phyloP scores from a whole-genome alignment of 192 early-diverging fungal genomes.

The Coemansia reversa region DNA sequence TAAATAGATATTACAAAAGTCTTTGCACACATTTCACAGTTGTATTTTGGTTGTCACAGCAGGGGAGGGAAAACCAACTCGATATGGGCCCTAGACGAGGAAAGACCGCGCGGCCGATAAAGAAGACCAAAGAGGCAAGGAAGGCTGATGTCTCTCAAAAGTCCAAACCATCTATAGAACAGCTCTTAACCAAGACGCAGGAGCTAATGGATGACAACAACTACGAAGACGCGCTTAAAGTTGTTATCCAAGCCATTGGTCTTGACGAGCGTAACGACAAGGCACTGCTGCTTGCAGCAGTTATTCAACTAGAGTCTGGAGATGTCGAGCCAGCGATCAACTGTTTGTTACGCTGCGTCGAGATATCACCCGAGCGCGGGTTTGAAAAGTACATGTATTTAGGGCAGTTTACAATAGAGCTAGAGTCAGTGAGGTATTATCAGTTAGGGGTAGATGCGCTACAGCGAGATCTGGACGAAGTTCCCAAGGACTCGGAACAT shows the following conservation, averaged over 20 bases:
- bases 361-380: conserved; percentile 65
- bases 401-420: conserved; percentile 67
- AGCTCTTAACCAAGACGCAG: conserved; percentile 63
- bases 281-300: conserved; percentile 68
- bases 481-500: conserved; percentile 29
- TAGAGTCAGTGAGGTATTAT: conserved; percentile 68
- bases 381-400: conserved; percentile 87
- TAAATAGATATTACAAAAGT: too few relatives aligned
- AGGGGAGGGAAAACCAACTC: background rate
- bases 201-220: conserved; percentile 75
- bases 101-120: conserved; percentile 11
- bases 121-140: conserved; percentile 5
- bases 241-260: conserved; percentile 66
- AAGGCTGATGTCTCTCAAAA: background rate
- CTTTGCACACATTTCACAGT: too few relatives aligned
- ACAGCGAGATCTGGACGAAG: conserved; percentile 53
- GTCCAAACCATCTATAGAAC: conserved; percentile 56
- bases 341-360: conserved; percentile 58
- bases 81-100: conserved; percentile 21
- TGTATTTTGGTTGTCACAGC: background rate
- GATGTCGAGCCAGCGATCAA: conserved; percentile 63
- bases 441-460: conserved; percentile 72
- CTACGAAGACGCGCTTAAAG: conserved; percentile 68
- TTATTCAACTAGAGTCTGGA: conserved; percentile 74
- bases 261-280: conserved; percentile 59